Evolutionary conservation across 495 filamentous ascomycete genomes (phyloP).

Genomic region (Hypoxylon lienhwacheense): DNA sequence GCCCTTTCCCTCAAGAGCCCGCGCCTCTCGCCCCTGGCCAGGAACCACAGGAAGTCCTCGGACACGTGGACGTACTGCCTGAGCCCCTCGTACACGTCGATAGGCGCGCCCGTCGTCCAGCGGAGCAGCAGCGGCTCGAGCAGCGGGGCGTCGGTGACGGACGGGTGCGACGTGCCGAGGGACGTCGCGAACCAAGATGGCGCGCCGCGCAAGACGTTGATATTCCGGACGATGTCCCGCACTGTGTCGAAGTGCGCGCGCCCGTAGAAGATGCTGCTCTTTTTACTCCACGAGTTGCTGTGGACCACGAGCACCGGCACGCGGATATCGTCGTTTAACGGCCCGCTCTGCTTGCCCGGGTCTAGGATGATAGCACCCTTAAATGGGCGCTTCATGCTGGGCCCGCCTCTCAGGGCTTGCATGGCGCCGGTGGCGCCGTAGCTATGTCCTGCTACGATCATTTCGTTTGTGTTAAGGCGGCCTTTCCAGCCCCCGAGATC

Average conservation of each 20-base stretch:
- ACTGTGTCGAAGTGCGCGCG: constrained; percentile 57
- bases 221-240: constrained; percentile 46
- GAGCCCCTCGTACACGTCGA: constrained; percentile 46
- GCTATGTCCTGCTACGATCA: constrained; percentile 55
- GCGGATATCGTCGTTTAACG: constrained; percentile 52
- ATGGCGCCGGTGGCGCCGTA: constrained; percentile 58
- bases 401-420: constrained; percentile 49
- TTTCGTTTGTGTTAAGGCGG: constrained; percentile 42
- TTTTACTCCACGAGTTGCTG: constrained; percentile 55
- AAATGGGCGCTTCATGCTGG: constrained; percentile 42
- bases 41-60: constrained; percentile 48
- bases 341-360: constrained; percentile 56
- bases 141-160: constrained; percentile 57
- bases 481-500: constrained; percentile 39
- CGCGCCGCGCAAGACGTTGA: constrained; percentile 39
- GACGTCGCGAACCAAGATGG: constrained; percentile 57
- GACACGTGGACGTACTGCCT: constrained; percentile 50
- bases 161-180: constrained; percentile 54
- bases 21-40: constrained; percentile 38
- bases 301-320: constrained; percentile 55
- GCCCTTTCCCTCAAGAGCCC: constrained; percentile 43
- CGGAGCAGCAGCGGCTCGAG: constrained; percentile 52
- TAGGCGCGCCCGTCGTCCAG: constrained; percentile 52
- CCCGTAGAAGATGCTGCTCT: constrained; percentile 50
- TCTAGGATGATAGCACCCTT: constrained; percentile 52